Evolutionary conservation across 2,329 filamentous ascomycete genomes (phyloP).

Genomic region (Ophiostoma perfectum): DNA sequence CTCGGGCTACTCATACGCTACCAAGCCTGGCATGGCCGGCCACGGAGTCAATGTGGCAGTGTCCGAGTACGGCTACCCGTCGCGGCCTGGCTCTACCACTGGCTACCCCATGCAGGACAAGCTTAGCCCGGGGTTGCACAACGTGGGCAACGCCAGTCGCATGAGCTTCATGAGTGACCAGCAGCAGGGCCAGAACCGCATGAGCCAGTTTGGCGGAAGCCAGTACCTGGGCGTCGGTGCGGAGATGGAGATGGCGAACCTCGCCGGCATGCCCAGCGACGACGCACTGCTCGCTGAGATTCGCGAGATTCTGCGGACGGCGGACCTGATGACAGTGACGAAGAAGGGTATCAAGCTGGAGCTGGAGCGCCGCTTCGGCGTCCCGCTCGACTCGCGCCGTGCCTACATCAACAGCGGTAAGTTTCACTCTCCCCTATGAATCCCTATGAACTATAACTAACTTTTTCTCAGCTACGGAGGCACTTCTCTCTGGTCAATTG

Average conservation of each 20-base stretch:
- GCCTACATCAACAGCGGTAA: slow-evolving; percentile 90
- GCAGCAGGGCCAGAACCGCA: slow-evolving; percentile 54
- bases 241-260: slow-evolving; percentile 67
- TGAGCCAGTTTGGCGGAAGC: slow-evolving; percentile 57
- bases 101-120: slow-evolving; percentile 44
- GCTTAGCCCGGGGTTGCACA: slow-evolving; percentile 42
- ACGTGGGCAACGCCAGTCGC: slow-evolving; percentile 50
- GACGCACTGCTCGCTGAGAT: slow-evolving; percentile 91
- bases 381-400: slow-evolving; percentile 79
- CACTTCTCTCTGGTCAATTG: slow-evolving; percentile 69
- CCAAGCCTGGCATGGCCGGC: slow-evolving; percentile 56
- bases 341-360: slow-evolving; percentile 98
- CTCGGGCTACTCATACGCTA: slow-evolving; percentile 92
- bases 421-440: slow-evolving; percentile 34
- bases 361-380: slow-evolving; percentile 82
- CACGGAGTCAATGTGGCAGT: slow-evolving; percentile 44
- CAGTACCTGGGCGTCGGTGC: slow-evolving; percentile 49
- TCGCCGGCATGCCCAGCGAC: slow-evolving; percentile 74
- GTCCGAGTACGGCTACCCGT: slow-evolving; percentile 65
- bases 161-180: slow-evolving; percentile 56
- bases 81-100: slow-evolving; percentile 52
- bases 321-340: slow-evolving; percentile 94
- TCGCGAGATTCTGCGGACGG: slow-evolving; percentile 81
- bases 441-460: background rate
- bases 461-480: slow-evolving; percentile 60